Conservation (phyloP, 2,329 filamentous ascomycete species). For the Alternaria ventricosa region DNA sequence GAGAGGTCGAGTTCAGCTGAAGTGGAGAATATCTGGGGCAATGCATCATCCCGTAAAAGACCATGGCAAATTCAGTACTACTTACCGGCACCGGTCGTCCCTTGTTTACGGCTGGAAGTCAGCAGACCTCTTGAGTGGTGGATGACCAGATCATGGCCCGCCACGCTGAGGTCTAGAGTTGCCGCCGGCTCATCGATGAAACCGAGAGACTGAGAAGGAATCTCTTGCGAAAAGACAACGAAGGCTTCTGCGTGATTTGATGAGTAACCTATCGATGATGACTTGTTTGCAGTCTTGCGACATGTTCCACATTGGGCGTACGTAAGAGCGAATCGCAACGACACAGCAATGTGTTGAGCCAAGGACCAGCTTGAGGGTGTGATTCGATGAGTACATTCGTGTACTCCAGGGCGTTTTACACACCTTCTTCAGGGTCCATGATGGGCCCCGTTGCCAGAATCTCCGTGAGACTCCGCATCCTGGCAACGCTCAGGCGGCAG, state of each 20-base stretch:
- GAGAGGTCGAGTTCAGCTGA: conserved; percentile 29
- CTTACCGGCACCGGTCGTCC: conserved; percentile 74
- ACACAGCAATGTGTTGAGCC: conserved; percentile 23
- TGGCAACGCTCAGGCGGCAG: conserved; percentile 10
- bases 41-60: conserved; percentile 11
- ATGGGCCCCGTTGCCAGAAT: conserved; percentile 57
- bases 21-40: conserved; percentile 17
- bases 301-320: background rate
- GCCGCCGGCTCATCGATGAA: conserved; percentile 78
- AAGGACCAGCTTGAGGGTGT: conserved; percentile 14
- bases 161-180: conserved; percentile 71
- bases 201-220: conserved; percentile 72
- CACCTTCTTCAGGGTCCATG: conserved; percentile 67
- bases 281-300: background rate
- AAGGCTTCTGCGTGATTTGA: conserved; percentile 73
- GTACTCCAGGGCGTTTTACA: conserved; percentile 13
- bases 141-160: conserved; percentile 73
- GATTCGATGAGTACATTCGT: conserved; percentile 14
- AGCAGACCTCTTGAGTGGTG: conserved; percentile 85
- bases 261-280: conserved; percentile 14
- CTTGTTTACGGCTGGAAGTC: conserved; percentile 73
- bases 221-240: conserved; percentile 77
- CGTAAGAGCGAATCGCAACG: conserved; percentile 25
- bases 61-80: conserved; percentile 14
- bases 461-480: conserved; percentile 29